Evolutionary conservation across 768 basidiomycete species (phyloP).

Genomic region (Hirschioporus abietinus): DNA sequence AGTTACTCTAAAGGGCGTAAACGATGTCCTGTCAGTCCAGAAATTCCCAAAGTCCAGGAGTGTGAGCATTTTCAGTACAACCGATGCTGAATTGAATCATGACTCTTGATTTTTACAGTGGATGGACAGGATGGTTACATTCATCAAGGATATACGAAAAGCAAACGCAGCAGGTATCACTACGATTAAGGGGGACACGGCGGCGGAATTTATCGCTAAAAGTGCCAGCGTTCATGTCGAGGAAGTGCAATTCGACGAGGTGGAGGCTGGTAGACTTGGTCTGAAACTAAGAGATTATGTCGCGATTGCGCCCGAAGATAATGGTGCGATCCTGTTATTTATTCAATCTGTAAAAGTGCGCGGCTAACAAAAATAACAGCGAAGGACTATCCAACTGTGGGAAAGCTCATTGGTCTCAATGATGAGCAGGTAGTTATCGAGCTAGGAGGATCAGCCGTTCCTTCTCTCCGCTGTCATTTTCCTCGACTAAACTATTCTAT

Average conservation of each 20-base stretch:
- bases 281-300: slow-evolving; percentile 35
- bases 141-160: slow-evolving; percentile 28
- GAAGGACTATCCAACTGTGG: slow-evolving; percentile 37
- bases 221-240: slow-evolving; percentile 32
- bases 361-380: slow-evolving; percentile 6
- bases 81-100: not conserved
- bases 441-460: slow-evolving; percentile 33
- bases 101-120: slow-evolving; percentile 30
- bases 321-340: slow-evolving; percentile 27
- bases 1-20: slow-evolving; percentile 28
- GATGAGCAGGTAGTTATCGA: slow-evolving; percentile 46
- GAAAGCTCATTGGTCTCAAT: slow-evolving; percentile 46
- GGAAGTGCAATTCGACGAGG: slow-evolving; percentile 40
- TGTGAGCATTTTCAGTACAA: slow-evolving; percentile 25
- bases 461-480: slow-evolving; percentile 45
- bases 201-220: slow-evolving; percentile 35
- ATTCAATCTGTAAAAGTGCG: not conserved
- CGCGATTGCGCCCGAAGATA: slow-evolving; percentile 42
- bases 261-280: slow-evolving; percentile 38
- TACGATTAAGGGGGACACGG: slow-evolving; percentile 34
- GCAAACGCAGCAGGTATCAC: slow-evolving; percentile 19
- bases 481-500: slow-evolving; percentile 30
- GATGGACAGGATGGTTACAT: slow-evolving; percentile 36
- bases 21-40: slow-evolving; percentile 31
- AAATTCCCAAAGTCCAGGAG: slow-evolving; percentile 36